Percentiles rank a stretch among this genome's conserved stretches.
Conservation (phyloP, 2,329 filamentous ascomycete genomes). For the Paracamarosporium sp. region DNA sequence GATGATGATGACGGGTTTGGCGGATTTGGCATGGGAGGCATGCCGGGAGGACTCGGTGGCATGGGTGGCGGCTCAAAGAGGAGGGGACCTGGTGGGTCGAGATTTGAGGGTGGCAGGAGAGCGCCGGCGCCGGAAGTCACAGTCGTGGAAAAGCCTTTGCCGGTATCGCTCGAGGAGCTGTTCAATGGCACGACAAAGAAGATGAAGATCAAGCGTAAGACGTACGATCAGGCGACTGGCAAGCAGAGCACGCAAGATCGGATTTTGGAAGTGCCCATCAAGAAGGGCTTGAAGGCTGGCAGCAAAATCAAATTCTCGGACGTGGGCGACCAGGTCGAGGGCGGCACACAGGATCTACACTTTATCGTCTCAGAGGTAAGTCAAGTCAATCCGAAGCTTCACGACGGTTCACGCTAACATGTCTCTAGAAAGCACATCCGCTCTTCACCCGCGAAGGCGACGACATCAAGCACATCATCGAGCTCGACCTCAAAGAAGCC, state of each 20-base stretch:
- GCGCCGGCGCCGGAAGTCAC: conserved; percentile 81
- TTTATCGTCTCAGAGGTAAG: conserved; percentile 93
- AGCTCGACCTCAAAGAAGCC: conserved; percentile 89
- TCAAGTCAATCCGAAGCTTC: conserved; percentile 2
- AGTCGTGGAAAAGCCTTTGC: conserved; percentile 84
- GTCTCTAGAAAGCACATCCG: conserved; percentile 80
- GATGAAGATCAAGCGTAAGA: conserved; percentile 97
- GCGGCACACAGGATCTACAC: conserved; percentile 92
- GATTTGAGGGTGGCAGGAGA: conserved; percentile 49
- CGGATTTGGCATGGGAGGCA: conserved; percentile 48
- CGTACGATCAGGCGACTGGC: conserved; percentile 78
- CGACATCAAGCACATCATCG: conserved; percentile 79
- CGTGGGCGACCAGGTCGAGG: conserved; percentile 97
- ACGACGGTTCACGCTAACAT: conserved; percentile 21
- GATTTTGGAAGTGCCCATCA: conserved; percentile 93
- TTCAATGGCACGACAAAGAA: conserved; percentile 91
- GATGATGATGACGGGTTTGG: conserved; percentile 59
- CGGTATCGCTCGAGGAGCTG: conserved; percentile 85
- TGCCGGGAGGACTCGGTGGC: conserved; percentile 35
- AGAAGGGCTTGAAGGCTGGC: conserved; percentile 92
- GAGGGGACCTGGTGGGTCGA: conserved; percentile 35
- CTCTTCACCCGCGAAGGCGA: conserved; percentile 87
- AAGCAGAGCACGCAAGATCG: conserved; percentile 88
- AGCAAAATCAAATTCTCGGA: conserved; percentile 98
- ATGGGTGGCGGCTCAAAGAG: conserved; percentile 45